Evolutionary conservation across 768 basidiomycete genomes (phyloP), one percentile per base, ranked within the genome.

Genomic region (Rhizopogon salebrosus): DNA sequence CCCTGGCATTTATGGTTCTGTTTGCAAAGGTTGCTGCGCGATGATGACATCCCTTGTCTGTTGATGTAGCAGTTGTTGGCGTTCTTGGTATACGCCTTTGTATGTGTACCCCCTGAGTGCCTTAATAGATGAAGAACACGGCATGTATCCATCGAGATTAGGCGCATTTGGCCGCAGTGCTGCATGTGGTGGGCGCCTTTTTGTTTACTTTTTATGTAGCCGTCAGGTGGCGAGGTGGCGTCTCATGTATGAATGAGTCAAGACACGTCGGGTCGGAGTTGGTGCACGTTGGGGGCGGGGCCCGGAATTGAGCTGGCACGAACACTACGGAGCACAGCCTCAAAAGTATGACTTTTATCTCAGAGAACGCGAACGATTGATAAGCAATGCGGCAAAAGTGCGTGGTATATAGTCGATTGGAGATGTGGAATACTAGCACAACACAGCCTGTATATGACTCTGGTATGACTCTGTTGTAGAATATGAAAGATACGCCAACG

Each of bases 1-100:
- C 92, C 1, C 73, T 92, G 51, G 70, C 77, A 11, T 79, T 94
- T 54, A 83, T 91, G 76, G 67, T 83, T 22, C 54, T 86, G 38
- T 70, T 71, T 34, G 69, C 80, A 27, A 75, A 60, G 22, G 24
- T 52, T 8, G n/a, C 45, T 1, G 46, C 57, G 18, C 67, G 48
- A 57, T 16, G 20, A 24, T n/a, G 31, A 22, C 37, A 6, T 7
- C 50, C 22, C 23, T 45, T 38, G 11, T 54, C 45, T 26, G 24
- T 51, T 24, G n/a, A 36, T 34, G 9, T 27, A 20, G 18, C 20
- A 46, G 14, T 31, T 22, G 20, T 34, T 34, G 31, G 13, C 29
- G 4, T 18, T 20, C 8, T 31, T 20, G 29, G 29, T 20, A 29
- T 31, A 14, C 11, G 14, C 43, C 29, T 14, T 45, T 45, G n/a